Evolutionary conservation across 306 rosid species (phyloP).

Genomic region (Carpinus viminea): DNA sequence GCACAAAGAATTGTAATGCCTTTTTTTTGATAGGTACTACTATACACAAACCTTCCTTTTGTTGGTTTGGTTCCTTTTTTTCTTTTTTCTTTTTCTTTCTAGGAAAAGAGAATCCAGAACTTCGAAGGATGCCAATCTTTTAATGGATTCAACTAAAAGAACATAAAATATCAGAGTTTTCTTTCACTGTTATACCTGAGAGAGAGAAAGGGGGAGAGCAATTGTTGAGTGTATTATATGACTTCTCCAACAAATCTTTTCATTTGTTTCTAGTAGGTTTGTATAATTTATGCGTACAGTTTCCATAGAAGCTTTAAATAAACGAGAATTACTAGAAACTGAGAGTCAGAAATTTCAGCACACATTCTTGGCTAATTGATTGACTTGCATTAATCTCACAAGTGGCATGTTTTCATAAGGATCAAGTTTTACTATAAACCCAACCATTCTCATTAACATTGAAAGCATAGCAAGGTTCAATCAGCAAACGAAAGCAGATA

Average conservation of each 20-base stretch:
- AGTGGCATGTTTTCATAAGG: background rate
- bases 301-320: background rate
- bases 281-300: background rate
- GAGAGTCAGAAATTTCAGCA: background rate
- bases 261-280: background rate
- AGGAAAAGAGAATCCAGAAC: too few relatives aligned
- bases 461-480: background rate
- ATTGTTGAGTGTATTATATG: background rate
- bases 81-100: too few relatives aligned
- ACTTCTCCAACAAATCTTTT: background rate
- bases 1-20: background rate
- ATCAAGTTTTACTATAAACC: background rate
- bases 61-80: too few relatives aligned
- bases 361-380: too few relatives aligned
- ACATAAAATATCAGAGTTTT: too few relatives aligned
- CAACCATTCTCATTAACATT: background rate
- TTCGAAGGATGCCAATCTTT: too few relatives aligned
- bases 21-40: too few relatives aligned
- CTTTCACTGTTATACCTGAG: too few relatives aligned
- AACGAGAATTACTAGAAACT: too few relatives aligned
- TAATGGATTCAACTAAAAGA: too few relatives aligned
- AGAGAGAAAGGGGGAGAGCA: too few relatives aligned
- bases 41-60: too few relatives aligned
- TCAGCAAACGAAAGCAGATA: background rate
- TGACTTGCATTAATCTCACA: background rate